These are phyloP conservation scores for Apiosordaria backusii DNA, from an alignment of 495 filamentous ascomycete genomes.

Conservation along the genomic window DNA sequence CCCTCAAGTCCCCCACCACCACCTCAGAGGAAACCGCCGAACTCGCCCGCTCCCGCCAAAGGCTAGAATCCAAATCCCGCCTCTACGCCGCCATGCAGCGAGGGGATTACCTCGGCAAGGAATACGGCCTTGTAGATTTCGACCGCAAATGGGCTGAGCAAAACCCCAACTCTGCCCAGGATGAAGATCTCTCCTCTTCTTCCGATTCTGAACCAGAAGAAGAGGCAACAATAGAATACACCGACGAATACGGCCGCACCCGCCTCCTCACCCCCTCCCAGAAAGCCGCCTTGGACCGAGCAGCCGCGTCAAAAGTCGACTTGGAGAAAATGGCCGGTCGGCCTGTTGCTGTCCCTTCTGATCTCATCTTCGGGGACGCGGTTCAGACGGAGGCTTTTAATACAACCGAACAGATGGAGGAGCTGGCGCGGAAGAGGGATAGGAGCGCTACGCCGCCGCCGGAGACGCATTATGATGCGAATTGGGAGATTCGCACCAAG, in stretches of 20 bases:
- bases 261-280: constrained; percentile 63
- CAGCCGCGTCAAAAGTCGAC: constrained; percentile 45
- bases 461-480: constrained; percentile 78
- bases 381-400: constrained; percentile 79
- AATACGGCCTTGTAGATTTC: constrained; percentile 77
- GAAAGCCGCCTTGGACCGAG: constrained; percentile 52
- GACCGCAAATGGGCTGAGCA: constrained; percentile 87
- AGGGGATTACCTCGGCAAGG: constrained; percentile 58
- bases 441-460: constrained; percentile 71
- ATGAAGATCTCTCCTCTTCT: constrained; percentile 28
- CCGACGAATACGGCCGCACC: constrained; percentile 85
- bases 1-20: constrained; percentile 40
- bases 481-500: constrained; percentile 74
- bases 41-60: constrained; percentile 60
- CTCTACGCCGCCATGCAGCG: constrained; percentile 82
- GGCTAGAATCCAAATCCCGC: constrained; percentile 82
- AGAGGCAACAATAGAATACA: constrained; percentile 60
- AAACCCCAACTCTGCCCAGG: constrained; percentile 33
- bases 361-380: constrained; percentile 79
- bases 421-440: constrained; percentile 70
- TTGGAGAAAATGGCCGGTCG: constrained; percentile 44
- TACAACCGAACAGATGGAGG: constrained; percentile 66
- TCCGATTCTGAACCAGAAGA: constrained; percentile 44
- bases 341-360: constrained; percentile 57
- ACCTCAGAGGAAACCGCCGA: constrained; percentile 46